These are phyloP conservation scores for Dipteronia sinensis DNA, from an alignment of 345 rosid genomes.

Conservation along the genomic window DNA sequence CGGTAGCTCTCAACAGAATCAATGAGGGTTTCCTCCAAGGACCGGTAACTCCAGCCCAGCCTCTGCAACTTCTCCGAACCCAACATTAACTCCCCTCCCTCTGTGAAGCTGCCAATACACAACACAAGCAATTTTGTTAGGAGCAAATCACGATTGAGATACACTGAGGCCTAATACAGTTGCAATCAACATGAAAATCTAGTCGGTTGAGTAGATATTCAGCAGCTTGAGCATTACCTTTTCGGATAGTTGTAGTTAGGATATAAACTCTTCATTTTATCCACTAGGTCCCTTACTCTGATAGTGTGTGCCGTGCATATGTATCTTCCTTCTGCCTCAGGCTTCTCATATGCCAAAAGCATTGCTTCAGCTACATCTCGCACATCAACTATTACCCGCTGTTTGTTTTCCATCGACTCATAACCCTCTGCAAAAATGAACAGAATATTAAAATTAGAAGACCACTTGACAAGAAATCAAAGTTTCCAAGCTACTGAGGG, in stretches of 20 bases:
- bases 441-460: no score
- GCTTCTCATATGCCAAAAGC: constrained; percentile 56
- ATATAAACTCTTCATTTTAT: constrained; percentile 51
- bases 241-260: constrained; percentile 57
- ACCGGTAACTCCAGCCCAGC: constrained; percentile 57
- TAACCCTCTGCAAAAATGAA: constrained; percentile 35
- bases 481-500: no score
- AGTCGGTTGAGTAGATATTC: not conserved
- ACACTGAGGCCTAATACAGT: no score
- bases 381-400: constrained; percentile 41
- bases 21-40: constrained; percentile 59
- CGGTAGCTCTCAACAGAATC: constrained; percentile 60
- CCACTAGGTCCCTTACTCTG: constrained; percentile 34
- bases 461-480: no score
- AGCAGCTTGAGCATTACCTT: constrained; percentile 22
- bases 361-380: constrained; percentile 61
- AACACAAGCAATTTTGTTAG: not conserved
- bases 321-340: constrained; percentile 56
- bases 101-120: constrained; percentile 32
- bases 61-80: constrained; percentile 51
- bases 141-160: not conserved
- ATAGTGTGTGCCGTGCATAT: constrained; percentile 38
- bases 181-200: constrained; percentile 27
- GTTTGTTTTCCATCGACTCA: constrained; percentile 41
- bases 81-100: constrained; percentile 26